Evolutionary conservation across 306 rosid species (phyloP), one percentile per base, ranked within the genome.

Genomic region (Prinsepia uniflora): DNA sequence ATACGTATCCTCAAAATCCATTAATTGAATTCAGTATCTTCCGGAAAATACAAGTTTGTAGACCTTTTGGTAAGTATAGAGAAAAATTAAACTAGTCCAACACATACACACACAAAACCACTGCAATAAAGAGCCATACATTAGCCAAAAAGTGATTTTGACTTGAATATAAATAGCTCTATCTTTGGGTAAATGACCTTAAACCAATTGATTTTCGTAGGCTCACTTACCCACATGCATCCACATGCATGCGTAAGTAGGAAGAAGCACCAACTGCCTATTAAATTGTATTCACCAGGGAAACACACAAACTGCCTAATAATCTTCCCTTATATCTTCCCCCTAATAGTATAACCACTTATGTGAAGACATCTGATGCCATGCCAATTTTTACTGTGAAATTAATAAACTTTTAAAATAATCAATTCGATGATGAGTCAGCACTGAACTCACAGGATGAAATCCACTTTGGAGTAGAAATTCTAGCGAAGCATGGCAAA

Each of bases 401-500:
- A 66, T 39, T 20, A 30, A 58, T 52, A 6, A 52, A 55, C 63
- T 64, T 47, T 9, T 44, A 60, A 64, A 22, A 65, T 9, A 50
- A 65, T 19, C 18, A 67, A 30, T 13, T 71, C 49, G 63, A 24
- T 64, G 11, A 43, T 52, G 52, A 70, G 52, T 39, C 55, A 58
- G 49, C 61, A 58, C 17, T 52, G 49, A 75, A 73, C 98, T 89
- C 85, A 95, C 99, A 36, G 96, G 99, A 85, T 87, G 95, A 79
- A 76, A 87, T 83, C 97, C 97, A 46, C 75, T 73, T 77, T 89
- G 96, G 75, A 65, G 92, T 54, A 95, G 88, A 84, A 87, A 95
- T 72, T 95, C 99, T 49, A 95, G 97, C 74, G 99, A 92, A 2
- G 97, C 90, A 55, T 89, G 96, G 80, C 99, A 91, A 78, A 95